Conservation (phyloP, 2,329 filamentous ascomycete species). For the Fusarium veterinarium region DNA sequence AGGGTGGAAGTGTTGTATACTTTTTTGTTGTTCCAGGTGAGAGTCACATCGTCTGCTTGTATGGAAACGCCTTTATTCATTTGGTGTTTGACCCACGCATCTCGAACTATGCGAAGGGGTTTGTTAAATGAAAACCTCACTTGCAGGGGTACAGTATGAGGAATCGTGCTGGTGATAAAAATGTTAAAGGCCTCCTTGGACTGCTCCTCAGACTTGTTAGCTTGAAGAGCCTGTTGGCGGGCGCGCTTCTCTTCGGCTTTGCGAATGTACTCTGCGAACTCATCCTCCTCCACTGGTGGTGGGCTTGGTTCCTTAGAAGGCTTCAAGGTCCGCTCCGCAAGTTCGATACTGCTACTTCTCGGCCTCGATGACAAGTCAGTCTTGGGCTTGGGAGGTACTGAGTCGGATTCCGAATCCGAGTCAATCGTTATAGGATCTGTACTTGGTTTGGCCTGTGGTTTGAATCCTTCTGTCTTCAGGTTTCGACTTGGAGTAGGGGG, state of each 20-base stretch:
- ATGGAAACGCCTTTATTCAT: conserved; percentile 53
- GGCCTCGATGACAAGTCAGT: neutral
- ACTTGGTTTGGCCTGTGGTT: conserved; percentile 8
- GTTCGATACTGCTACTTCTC: conserved; percentile 29
- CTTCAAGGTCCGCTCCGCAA: conserved; percentile 9
- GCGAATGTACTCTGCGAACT: conserved; percentile 59
- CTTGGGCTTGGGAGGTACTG: conserved; percentile 21
- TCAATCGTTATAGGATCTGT: conserved; percentile 41
- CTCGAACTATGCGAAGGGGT: conserved; percentile 72
- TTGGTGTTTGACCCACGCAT: conserved; percentile 77
- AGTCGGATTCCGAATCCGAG: conserved; percentile 50
- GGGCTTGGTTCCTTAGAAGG: conserved; percentile 5
- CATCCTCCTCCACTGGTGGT: conserved; percentile 50
- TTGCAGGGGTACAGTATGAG: conserved; percentile 61
- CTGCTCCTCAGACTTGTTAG: conserved; percentile 19
- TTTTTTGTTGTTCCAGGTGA: conserved; percentile 81
- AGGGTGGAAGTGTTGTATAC: conserved; percentile 83
- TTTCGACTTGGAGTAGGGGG: conserved; percentile 16
- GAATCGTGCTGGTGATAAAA: conserved; percentile 71
- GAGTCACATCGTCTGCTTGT: conserved; percentile 66
- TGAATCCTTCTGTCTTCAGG: conserved; percentile 1
- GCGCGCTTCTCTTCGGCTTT: conserved; percentile 53
- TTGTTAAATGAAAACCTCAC: conserved; percentile 75
- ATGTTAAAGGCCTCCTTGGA: conserved; percentile 47
- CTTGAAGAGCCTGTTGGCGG: conserved; percentile 39